These are phyloP conservation scores for Astrothelium subdiscretum DNA, from an alignment of 495 filamentous ascomycete genomes.

Conservation along the genomic window DNA sequence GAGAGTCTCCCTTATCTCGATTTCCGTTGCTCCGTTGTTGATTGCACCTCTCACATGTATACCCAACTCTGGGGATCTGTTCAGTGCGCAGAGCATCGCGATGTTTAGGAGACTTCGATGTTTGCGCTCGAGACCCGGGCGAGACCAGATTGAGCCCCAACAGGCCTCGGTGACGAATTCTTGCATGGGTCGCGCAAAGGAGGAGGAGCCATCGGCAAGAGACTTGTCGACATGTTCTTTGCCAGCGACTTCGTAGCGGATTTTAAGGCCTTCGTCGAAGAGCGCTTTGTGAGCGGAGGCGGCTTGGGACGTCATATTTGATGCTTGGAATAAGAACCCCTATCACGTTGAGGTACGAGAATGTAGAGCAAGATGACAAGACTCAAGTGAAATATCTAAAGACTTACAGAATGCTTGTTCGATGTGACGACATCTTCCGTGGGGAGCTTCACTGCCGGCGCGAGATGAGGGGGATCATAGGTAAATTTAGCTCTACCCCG, in stretches of 20 bases:
- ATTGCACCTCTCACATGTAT: slow-evolving; percentile 43
- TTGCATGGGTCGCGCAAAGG: slow-evolving; percentile 39
- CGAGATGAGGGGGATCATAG: background rate
- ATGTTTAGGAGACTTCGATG: slow-evolving; percentile 44
- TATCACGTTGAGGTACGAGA: background rate
- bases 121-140: slow-evolving; percentile 42
- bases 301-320: background rate
- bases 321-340: background rate
- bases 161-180: slow-evolving; percentile 42
- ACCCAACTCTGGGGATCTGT: slow-evolving; percentile 39
- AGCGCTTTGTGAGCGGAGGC: slow-evolving; percentile 34
- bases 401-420: background rate
- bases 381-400: background rate
- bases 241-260: slow-evolving; percentile 41
- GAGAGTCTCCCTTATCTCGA: slow-evolving; percentile 44
- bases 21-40: slow-evolving; percentile 40
- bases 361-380: background rate
- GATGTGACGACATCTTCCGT: background rate
- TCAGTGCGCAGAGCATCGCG: slow-evolving; percentile 43
- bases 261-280: slow-evolving; percentile 42
- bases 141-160: slow-evolving; percentile 45
- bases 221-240: slow-evolving; percentile 39
- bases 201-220: slow-evolving; percentile 29
- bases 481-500: background rate
- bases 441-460: background rate